phyloP scores from a whole-genome alignment of 208 protist species.

The Leishmania lainsoni region DNA sequence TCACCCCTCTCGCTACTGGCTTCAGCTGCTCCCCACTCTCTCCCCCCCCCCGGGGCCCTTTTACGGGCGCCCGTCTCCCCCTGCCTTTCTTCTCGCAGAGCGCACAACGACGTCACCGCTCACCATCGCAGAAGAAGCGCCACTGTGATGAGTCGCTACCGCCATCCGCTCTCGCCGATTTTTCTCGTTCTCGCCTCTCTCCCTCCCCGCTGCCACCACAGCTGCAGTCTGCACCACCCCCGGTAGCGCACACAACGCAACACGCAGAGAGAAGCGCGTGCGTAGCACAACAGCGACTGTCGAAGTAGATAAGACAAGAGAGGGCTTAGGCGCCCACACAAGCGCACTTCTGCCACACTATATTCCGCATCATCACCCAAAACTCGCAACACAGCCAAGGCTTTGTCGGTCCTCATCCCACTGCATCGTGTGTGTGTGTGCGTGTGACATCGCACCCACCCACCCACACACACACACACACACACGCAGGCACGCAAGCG shows the following conservation, averaged over 20 bases:
- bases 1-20: no score
- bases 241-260: neutral
- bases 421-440: neutral
- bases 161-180: neutral
- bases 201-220: neutral
- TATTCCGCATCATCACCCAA: neutral
- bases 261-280: neutral
- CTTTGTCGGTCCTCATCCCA: neutral
- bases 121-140: no score
- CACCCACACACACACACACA: constrained; percentile 5
- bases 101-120: neutral
- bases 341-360: neutral
- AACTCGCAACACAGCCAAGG: neutral
- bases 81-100: neutral
- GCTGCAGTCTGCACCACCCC: neutral
- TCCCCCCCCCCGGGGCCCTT: neutral
- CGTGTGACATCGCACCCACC: neutral
- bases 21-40: no score
- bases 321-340: neutral
- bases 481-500: neutral
- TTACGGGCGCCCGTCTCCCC: neutral
- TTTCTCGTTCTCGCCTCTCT: neutral
- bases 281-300: neutral
- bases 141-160: neutral
- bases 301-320: neutral